A percentile compares a stretch with the other conserved stretches of the same genome.
phyloP scores from a whole-genome alignment of 148 eudicot genomes.

The Selenicereus undatus region DNA sequence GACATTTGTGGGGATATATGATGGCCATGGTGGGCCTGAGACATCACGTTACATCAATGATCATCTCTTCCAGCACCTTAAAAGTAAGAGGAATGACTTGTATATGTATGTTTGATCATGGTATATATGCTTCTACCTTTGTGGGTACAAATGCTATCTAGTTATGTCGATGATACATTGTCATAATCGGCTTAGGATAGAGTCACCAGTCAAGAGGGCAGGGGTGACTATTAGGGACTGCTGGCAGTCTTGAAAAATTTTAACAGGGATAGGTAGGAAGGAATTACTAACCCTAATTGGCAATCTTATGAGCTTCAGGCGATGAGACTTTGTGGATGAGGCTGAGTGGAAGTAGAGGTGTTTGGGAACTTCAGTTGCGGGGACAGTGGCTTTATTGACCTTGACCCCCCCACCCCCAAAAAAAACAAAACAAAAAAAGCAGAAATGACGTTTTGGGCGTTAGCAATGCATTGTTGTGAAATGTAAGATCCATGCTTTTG shows the following conservation, averaged over 20 bases:
- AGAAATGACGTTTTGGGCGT: not conserved
- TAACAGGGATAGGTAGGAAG: not conserved
- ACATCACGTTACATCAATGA: conserved; percentile 43
- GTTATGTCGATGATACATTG: not conserved
- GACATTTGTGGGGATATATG: not conserved
- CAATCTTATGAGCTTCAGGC: not conserved
- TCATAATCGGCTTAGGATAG: not conserved
- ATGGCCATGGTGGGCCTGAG: conserved; percentile 11
- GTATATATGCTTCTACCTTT: not conserved
- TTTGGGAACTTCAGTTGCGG: not conserved
- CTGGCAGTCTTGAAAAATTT: not conserved
- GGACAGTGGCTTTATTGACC: not conserved
- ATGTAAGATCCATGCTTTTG: not conserved
- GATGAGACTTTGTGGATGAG: not conserved
- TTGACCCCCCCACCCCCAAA: not conserved
- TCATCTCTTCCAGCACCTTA: conserved; percentile 69
- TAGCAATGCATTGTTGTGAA: not conserved
- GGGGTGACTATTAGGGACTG: not conserved
- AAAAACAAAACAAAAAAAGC: not conserved
- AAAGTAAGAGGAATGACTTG: conserved; percentile 45
- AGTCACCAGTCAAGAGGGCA: not conserved
- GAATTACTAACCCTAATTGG: not conserved
- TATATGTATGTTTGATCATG: not conserved
- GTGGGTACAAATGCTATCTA: not conserved
- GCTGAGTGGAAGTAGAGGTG: not conserved